Evolutionary conservation across 495 filamentous ascomycete species (phyloP), one percentile per base, ranked within the genome.

Genomic region (Xylaria grammica): DNA sequence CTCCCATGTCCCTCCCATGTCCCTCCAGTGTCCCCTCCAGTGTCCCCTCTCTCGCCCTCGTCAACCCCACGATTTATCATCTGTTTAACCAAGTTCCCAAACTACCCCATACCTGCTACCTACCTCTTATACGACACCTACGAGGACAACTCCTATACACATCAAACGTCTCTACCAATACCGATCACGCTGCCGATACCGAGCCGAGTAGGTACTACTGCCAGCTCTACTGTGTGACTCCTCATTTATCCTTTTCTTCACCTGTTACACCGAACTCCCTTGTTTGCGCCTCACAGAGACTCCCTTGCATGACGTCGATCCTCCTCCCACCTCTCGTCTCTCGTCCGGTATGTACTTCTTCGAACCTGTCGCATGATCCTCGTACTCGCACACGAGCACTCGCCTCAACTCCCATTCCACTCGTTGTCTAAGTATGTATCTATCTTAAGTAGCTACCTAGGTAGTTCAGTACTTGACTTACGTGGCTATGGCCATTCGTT

Each of bases 51-150:
- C n/a, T n/a, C n/a, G n/a, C n/a, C n/a, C n/a, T 27, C 4, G 30
- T 22, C 30, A 48, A 59, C 56, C 56, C 56, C 56, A 59, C 56
- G 56, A 59, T 59, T 59, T 45, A 61, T 61, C 60, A 53, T 62
- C 60, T 29, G 4, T 5, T 60, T 45, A 29, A 20, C 11, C 56
- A 19, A 48, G 27, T 17, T 38, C 44, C 57, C n/a, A n/a, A n/a
- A n/a, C 34, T 36, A n/a, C 34, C 22, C 24, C 30, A 22, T 38
- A 38, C 46, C 46, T 42, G 27, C 58, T 36, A 38, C 17, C 15
- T 36, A 50, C 26, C 40, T 29, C 20, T 30, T 44, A 8, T 46
- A 17, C 19, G 29, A 44, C 26, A 38, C 3, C 24, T 44, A 29
- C 48, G 42, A 49, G 29, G 20, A 51, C 45, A 36, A 40, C 49